phyloP scores from a whole-genome alignment of 495 filamentous ascomycete genomes.

The Podospora conica region DNA sequence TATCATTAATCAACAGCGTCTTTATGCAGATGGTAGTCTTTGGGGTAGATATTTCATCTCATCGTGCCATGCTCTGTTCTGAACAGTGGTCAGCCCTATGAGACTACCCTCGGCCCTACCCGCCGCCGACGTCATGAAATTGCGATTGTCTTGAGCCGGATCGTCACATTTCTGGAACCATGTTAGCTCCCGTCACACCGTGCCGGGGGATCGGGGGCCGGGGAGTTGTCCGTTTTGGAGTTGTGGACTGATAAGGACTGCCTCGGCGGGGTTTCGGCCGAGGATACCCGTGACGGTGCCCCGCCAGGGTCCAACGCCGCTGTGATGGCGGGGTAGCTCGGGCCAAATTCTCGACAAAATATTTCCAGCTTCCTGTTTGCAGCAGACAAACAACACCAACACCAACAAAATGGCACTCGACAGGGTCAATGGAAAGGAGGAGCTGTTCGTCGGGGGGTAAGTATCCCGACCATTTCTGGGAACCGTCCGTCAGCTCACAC shows the following conservation, averaged over 20 bases:
- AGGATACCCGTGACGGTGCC: neutral
- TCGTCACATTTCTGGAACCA: neutral
- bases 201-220: neutral
- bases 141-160: neutral
- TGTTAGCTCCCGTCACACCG: neutral
- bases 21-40: no score
- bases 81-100: neutral
- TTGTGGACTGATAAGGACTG: neutral
- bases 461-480: conserved; percentile 15
- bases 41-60: neutral
- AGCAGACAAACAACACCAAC: neutral
- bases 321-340: neutral
- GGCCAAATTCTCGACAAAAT: neutral
- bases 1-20: no score
- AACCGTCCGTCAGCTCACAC: conserved; percentile 24
- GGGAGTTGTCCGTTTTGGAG: neutral
- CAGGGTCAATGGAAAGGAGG: conserved; percentile 60
- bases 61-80: neutral
- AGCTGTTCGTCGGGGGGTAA: conserved; percentile 82
- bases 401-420: conserved; percentile 29
- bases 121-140: neutral
- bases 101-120: neutral
- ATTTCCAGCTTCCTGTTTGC: neutral
- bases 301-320: neutral
- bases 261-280: neutral